Conservation (phyloP, 371 early-diverging fungal species). For the Mucor saturninus region DNA sequence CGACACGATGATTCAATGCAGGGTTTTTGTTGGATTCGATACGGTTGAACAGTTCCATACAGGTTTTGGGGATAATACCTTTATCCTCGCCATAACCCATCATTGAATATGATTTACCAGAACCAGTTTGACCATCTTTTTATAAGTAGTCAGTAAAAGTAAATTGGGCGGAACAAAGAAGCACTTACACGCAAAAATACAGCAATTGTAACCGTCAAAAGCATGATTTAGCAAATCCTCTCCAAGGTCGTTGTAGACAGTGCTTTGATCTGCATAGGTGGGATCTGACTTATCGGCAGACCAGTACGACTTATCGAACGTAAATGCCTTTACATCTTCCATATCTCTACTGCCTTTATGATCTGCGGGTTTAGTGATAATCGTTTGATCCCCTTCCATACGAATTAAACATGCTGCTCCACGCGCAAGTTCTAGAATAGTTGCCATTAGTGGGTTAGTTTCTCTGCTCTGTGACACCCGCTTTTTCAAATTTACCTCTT, state of each 20-base stretch:
- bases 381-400: constrained; percentile 76
- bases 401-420: constrained; percentile 66
- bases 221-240: constrained; percentile 85
- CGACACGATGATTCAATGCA: constrained; percentile 68
- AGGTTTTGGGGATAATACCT: constrained; percentile 85
- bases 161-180: neutral
- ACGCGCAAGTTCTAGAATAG: constrained; percentile 59
- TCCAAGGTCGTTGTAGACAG: constrained; percentile 79
- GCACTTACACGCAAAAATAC: constrained; percentile 84
- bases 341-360: constrained; percentile 38
- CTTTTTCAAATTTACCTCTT: constrained; percentile 51
- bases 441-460: no score
- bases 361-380: constrained; percentile 61
- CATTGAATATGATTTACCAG: constrained; percentile 88
- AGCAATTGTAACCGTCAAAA: constrained; percentile 87
- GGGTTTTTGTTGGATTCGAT: constrained; percentile 54
- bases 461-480: neutral
- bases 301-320: constrained; percentile 90
- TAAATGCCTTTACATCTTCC: constrained; percentile 69
- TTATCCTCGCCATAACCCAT: constrained; percentile 76
- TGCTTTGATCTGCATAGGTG: constrained; percentile 77
- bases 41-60: constrained; percentile 77
- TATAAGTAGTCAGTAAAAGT: neutral
- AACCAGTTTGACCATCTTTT: constrained; percentile 86
- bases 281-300: constrained; percentile 70